These are phyloP conservation scores for Xylaria sp. DNA, from an alignment of 2,329 filamentous ascomycete genomes.

Conservation along the genomic window DNA sequence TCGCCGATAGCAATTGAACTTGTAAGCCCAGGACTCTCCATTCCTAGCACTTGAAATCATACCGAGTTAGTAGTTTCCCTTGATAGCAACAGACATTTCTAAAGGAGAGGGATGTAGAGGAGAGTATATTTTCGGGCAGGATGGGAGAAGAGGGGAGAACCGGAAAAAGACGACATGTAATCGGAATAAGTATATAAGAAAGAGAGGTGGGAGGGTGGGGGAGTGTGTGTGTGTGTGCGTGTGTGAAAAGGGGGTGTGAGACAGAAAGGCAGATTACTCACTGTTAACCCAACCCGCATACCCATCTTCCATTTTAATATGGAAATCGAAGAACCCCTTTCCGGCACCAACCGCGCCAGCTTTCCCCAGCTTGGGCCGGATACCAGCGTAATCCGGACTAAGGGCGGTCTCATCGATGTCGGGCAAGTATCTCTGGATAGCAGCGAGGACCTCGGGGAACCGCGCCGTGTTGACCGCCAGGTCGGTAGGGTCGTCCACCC, in stretches of 20 bases:
- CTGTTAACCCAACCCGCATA: constrained; percentile 84
- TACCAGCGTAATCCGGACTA: constrained; percentile 87
- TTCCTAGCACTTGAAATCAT: constrained; percentile 71
- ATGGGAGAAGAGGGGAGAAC: not conserved
- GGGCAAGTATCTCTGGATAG: constrained; percentile 84
- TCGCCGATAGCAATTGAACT: constrained; percentile 88
- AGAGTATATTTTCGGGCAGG: too few relatives aligned
- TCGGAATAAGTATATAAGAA: not conserved
- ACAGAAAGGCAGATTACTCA: constrained; percentile 13
- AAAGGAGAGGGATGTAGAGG: not conserved
- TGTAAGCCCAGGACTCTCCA: constrained; percentile 93
- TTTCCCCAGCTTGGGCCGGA: constrained; percentile 82
- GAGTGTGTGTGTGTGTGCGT: too few relatives aligned
- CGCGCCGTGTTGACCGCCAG: constrained; percentile 74
- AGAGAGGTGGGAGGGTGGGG: too few relatives aligned
- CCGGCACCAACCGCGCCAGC: constrained; percentile 70
- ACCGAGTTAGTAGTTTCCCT: constrained; percentile 8
- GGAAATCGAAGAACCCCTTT: constrained; percentile 84
- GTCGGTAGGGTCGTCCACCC: constrained; percentile 79
- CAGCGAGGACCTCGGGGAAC: constrained; percentile 73
- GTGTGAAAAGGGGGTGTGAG: not conserved
- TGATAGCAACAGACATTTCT: not conserved
- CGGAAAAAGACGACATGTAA: not conserved
- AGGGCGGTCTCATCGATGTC: constrained; percentile 74
- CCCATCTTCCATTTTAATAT: constrained; percentile 80